A percentile compares a stretch with the other conserved stretches of the same genome.
phyloP scores from a whole-genome alignment of 768 basidiomycete species.

The Kockovaella imperatae region DNA sequence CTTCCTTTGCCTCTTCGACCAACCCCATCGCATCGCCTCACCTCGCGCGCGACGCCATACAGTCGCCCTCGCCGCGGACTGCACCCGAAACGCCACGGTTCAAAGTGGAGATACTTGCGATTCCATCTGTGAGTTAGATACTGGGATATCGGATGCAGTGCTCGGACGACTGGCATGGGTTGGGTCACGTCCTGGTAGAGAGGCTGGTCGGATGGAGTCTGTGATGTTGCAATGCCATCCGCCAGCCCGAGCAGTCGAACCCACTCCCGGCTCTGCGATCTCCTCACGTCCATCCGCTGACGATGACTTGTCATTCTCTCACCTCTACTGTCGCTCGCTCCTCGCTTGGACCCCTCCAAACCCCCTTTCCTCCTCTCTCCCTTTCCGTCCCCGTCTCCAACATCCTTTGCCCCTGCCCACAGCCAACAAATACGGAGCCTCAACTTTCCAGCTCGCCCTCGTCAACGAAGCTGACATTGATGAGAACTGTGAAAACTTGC shows the following conservation, averaged over 20 bases:
- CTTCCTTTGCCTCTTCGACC: constrained; percentile 4
- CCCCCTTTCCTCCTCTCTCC: constrained; percentile 39
- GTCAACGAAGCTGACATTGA: constrained; percentile 55
- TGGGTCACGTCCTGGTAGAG: background rate
- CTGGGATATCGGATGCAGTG: background rate
- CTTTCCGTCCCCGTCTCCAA: no score
- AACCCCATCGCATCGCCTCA: background rate
- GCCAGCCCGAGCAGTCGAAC: no score
- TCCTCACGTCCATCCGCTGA: no score
- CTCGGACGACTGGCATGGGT: background rate
- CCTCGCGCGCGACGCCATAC: background rate
- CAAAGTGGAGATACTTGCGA: constrained; percentile 59
- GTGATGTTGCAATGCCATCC: no score
- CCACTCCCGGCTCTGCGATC: no score
- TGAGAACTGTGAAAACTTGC: constrained; percentile 55
- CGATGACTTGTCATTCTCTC: no score
- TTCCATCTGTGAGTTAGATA: constrained; percentile 49
- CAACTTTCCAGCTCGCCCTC: constrained; percentile 65
- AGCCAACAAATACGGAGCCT: constrained; percentile 38
- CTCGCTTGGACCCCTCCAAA: constrained; percentile 47
- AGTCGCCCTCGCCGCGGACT: constrained; percentile 43
- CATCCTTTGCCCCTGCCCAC: background rate
- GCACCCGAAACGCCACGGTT: constrained; percentile 59
- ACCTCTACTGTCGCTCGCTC: no score
- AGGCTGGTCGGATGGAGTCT: background rate